These are phyloP conservation scores for Colletotrichum aenigma DNA, from an alignment of 2,329 filamentous ascomycete genomes.

Conservation along the genomic window DNA sequence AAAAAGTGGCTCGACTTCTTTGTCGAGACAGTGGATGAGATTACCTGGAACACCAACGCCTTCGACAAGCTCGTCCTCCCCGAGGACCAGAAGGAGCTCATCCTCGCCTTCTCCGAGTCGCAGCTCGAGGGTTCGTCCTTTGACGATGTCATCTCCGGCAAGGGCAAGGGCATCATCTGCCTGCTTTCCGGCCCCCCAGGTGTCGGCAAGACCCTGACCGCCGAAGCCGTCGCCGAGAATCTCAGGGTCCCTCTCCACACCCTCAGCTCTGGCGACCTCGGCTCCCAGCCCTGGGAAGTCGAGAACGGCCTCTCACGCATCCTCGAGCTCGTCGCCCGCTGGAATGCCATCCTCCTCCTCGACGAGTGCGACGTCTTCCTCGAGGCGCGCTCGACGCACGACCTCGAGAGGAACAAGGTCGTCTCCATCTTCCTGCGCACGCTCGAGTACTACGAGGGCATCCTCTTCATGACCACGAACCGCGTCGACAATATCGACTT, in stretches of 20 bases:
- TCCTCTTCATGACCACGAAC: constrained; percentile 55
- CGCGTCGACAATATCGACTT: constrained; percentile 48
- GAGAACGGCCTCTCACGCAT: constrained; percentile 60
- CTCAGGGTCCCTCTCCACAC: constrained; percentile 54
- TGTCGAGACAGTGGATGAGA: constrained; percentile 47
- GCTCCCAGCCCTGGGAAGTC: constrained; percentile 66
- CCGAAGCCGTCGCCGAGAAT: constrained; percentile 54
- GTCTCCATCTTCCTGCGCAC: constrained; percentile 44
- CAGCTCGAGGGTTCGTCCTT: constrained; percentile 50
- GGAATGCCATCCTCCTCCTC: constrained; percentile 44
- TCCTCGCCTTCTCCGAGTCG: constrained; percentile 53
- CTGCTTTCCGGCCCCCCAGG: constrained; percentile 52
- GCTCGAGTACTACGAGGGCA: constrained; percentile 53
- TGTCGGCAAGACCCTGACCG: constrained; percentile 55
- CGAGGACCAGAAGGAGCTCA: constrained; percentile 53
- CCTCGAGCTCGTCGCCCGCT: constrained; percentile 69
- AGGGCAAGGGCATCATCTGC: constrained; percentile 55
- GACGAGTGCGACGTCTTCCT: constrained; percentile 50
- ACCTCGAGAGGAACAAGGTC: constrained; percentile 36
- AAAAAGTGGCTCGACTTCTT: constrained; percentile 55
- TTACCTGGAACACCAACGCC: constrained; percentile 52
- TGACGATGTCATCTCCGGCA: constrained; percentile 57
- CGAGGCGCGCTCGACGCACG: constrained; percentile 36
- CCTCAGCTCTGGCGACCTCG: constrained; percentile 71
- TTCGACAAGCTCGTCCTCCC: constrained; percentile 55